Evolutionary conservation across 2,329 filamentous ascomycete genomes (phyloP), one percentile per base, ranked within the genome.

Genomic region (Metarhizium guizhouense): DNA sequence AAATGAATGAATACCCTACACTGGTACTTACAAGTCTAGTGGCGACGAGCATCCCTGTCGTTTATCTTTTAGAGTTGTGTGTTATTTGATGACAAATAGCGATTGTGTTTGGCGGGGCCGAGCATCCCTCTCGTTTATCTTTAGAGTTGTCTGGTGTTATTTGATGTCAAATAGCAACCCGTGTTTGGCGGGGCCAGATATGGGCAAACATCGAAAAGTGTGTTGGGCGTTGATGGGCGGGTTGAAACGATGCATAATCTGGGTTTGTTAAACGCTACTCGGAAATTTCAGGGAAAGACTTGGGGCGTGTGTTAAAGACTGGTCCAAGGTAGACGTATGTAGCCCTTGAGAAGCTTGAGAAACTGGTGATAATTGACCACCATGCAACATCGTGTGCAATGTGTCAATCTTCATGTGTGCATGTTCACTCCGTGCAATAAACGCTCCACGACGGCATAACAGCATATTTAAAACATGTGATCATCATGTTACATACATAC

Each of bases 1-100:
- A 56, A 20, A n/a, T n/a, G 25, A 56, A 47, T 14, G 32, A 56
- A 56, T 56, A 56, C 54, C 54, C 54, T 32, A 49, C 54, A 40
- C 54, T 56, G 54, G 54, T 10, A 45, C 54, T 56, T 52, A 29
- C 42, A 20, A 48, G 34, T 56, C 34, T 50, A 45, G 54, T 30
- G 32, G 49, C 54, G 34, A 55, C 49, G 42, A 48, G 34, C 32
- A 20, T 11, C n/a, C 11, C 42, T 45, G 16, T 45, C 18, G 42
- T 45, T 14, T 45, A 48, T 34, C 25, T 48, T 11, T 30, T 48
- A 14, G 10, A 48, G 13, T 18, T 30, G 20, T n/a, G 6, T 48
- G 6, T 34, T 7, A 11, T 40, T 16, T 40, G 5, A 5, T 40
- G 14, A 11, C 38, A 40, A 11, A 11, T 40, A 40, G 20, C 25